Percentiles rank a stretch among this genome's conserved stretches.
Evolutionary conservation across 345 rosid species (phyloP).

Genomic region (Citrus sp.): DNA sequence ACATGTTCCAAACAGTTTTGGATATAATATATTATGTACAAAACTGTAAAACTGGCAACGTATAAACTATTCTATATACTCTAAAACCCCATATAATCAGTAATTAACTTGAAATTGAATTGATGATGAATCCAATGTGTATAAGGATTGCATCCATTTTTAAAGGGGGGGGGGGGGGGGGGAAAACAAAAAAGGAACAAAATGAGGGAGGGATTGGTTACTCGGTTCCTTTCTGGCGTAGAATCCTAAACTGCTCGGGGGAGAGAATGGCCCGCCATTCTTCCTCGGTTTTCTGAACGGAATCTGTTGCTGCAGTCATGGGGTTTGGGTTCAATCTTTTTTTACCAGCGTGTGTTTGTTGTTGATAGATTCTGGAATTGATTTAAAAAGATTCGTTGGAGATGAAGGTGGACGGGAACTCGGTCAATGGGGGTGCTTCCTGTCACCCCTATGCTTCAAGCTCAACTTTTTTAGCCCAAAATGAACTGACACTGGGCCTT

Average conservation of each 20-base stretch:
- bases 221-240: constrained; percentile 70
- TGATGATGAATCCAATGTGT: not conserved
- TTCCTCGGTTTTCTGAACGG: constrained; percentile 41
- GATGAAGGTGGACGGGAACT: constrained; percentile 18
- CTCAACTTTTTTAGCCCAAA: not conserved
- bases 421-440: not conserved
- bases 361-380: not conserved
- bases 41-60: no score
- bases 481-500: not conserved
- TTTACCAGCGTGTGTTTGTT: not conserved
- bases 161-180: no score
- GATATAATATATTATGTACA: no score
- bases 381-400: not conserved
- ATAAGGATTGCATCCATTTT: not conserved
- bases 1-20: no score
- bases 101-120: not conserved
- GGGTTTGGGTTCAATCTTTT: no score
- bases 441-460: not conserved
- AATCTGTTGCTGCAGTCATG: not conserved
- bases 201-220: constrained; percentile 6
- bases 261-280: constrained; percentile 67
- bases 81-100: no score
- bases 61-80: no score
- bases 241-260: constrained; percentile 66
- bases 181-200: not conserved